Evolutionary conservation across 306 rosid species (phyloP).

Genomic region (Mimosa bimucronata): DNA sequence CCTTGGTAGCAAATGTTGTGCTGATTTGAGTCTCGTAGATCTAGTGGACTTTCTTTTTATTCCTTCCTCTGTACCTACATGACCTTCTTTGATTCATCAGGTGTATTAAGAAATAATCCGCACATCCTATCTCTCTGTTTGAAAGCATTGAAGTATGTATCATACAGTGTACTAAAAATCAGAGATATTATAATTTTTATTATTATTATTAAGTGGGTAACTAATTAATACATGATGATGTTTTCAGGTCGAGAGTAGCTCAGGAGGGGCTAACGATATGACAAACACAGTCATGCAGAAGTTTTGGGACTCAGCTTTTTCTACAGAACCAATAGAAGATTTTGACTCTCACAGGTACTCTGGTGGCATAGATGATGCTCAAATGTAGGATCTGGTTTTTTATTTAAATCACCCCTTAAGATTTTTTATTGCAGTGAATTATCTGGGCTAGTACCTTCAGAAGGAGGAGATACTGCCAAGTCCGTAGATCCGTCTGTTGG

Average conservation of each 20-base stretch:
- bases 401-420: slow-evolving; percentile 22
- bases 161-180: slow-evolving; percentile 21
- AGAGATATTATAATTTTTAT: slow-evolving; percentile 13
- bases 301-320: slow-evolving; percentile 94
- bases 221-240: slow-evolving; percentile 35
- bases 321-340: slow-evolving; percentile 88
- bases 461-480: slow-evolving; percentile 59
- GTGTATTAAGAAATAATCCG: background rate
- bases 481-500: slow-evolving; percentile 59
- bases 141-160: slow-evolving; percentile 6
- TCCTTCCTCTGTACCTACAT: slow-evolving; percentile 18
- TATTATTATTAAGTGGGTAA: slow-evolving; percentile 10
- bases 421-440: slow-evolving; percentile 67
- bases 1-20: background rate
- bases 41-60: slow-evolving; percentile 10
- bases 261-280: slow-evolving; percentile 78
- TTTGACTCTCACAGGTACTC: slow-evolving; percentile 79
- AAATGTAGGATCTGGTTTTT: slow-evolving; percentile 25
- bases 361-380: slow-evolving; percentile 28
- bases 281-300: slow-evolving; percentile 92
- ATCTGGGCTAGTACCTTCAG: slow-evolving; percentile 74
- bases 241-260: slow-evolving; percentile 71
- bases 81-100: slow-evolving; percentile 1
- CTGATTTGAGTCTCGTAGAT: slow-evolving; percentile 18
- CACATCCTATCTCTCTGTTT: background rate